Evolutionary conservation across 306 rosid species (phyloP).

Genomic region (Glycyrrhiza uralensis): DNA sequence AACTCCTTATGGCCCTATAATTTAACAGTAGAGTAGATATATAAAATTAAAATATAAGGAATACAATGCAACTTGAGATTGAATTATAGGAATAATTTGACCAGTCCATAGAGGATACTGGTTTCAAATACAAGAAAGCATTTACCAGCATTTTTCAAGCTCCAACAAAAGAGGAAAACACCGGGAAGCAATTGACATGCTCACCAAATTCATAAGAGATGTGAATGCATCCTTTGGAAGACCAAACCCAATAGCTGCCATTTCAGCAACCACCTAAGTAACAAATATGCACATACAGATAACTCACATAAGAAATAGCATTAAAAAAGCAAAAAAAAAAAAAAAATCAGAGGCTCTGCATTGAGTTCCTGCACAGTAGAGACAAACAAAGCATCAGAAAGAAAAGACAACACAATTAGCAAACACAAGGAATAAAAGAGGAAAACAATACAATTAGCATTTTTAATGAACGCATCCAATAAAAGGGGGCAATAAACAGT

Average conservation of each 20-base stretch:
- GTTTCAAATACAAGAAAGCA: background rate
- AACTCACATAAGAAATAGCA: background rate
- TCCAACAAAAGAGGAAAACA: constrained; percentile 17
- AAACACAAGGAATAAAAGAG: too few relatives aligned
- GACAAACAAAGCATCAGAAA: background rate
- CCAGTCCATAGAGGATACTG: background rate
- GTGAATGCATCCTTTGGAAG: constrained; percentile 84
- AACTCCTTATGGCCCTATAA: constrained; percentile 96
- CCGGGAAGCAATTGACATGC: background rate
- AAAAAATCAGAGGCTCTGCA: constrained; percentile 66
- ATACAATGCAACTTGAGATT: background rate
- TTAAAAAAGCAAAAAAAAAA: too few relatives aligned
- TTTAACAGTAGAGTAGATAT: background rate
- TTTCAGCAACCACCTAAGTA: constrained; percentile 77
- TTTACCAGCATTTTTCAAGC: background rate
- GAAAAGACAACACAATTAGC: background rate
- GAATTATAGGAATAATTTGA: background rate
- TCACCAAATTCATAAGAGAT: constrained; percentile 81
- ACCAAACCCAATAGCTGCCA: constrained; percentile 93
- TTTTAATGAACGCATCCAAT: too few relatives aligned
- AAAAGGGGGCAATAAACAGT: too few relatives aligned
- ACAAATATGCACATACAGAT: constrained; percentile 4
- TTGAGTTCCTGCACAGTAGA: constrained; percentile 65
- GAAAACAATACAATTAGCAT: too few relatives aligned
- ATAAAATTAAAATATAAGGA: constrained; percentile 7